Conservation (phyloP, 1,284 basidiomycete genomes). For the Sporisorium sorghi region DNA sequence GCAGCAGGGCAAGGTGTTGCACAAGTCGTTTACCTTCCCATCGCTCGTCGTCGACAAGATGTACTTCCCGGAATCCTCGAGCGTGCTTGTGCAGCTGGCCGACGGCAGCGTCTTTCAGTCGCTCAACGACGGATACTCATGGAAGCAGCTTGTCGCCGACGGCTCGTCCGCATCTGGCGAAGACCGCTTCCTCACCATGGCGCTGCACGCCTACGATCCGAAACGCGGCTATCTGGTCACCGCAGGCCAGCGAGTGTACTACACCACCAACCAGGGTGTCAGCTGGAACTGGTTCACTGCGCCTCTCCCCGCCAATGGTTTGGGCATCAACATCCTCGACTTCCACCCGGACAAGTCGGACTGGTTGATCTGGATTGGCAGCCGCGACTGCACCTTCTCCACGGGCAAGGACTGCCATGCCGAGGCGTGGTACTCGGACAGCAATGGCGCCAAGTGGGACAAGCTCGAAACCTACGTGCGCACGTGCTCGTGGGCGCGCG, state of each 20-base stretch:
- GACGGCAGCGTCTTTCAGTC: constrained; percentile 91
- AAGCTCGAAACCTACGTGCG: constrained; percentile 86
- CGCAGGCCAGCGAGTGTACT: constrained; percentile 76
- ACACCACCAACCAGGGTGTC: constrained; percentile 82
- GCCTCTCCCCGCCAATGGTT: constrained; percentile 81
- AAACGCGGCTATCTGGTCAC: constrained; percentile 93
- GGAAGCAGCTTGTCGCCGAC: constrained; percentile 75
- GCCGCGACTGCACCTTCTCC: constrained; percentile 75
- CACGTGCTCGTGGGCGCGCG: constrained; percentile 91
- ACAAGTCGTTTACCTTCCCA: constrained; percentile 77
- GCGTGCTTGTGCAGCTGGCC: constrained; percentile 82
- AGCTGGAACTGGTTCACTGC: constrained; percentile 77
- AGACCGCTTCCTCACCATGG: constrained; percentile 75
- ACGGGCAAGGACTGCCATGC: constrained; percentile 61
- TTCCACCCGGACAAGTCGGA: constrained; percentile 88
- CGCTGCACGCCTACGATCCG: constrained; percentile 81
- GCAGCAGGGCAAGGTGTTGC: constrained; percentile 69
- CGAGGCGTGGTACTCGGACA: constrained; percentile 56
- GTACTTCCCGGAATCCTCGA: constrained; percentile 80
- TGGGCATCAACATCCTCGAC: constrained; percentile 81
- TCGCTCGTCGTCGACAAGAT: constrained; percentile 79
- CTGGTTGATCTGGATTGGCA: constrained; percentile 89
- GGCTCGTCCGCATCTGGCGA: constrained; percentile 67
- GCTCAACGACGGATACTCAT: constrained; percentile 91
- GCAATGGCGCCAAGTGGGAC: constrained; percentile 80